Evolutionary conservation across 2,329 filamentous ascomycete genomes (phyloP).

Genomic region (Elsinoe australis): DNA sequence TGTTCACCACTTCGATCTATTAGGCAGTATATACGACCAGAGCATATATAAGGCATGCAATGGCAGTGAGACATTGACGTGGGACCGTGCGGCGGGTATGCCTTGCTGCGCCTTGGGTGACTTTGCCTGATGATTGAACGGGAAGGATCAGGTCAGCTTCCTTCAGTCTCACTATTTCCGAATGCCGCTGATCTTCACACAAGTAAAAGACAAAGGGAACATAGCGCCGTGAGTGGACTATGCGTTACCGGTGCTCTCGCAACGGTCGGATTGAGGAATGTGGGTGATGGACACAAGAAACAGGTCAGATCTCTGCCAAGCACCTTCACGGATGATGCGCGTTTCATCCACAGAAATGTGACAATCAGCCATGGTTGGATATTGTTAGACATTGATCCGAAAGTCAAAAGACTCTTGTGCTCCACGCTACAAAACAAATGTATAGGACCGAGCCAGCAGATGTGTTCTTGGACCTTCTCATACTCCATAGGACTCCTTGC

Average conservation of each 20-base stretch:
- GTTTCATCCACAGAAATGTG: background rate
- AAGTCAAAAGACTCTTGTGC: constrained; percentile 11
- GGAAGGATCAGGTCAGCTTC: too few species aligned
- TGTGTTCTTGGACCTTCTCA: background rate
- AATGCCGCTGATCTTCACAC: background rate
- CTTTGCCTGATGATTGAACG: constrained; percentile 2
- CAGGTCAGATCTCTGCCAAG: too few species aligned
- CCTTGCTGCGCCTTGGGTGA: constrained; percentile 5
- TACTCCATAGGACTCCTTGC: constrained; percentile 1
- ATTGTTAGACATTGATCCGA: constrained; percentile 15
- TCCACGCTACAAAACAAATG: constrained; percentile 14
- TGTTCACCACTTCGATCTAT: background rate
- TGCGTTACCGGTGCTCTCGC: too few species aligned
- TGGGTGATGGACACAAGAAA: too few species aligned
- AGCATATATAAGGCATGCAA: background rate
- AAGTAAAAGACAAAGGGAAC: background rate
- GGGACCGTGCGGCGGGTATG: background rate
- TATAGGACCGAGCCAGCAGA: background rate
- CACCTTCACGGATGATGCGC: too few species aligned
- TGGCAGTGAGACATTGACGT: background rate
- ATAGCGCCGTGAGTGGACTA: too few species aligned
- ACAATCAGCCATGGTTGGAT: background rate
- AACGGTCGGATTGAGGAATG: too few species aligned
- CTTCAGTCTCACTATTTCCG: too few species aligned
- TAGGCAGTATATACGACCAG: background rate